A percentile compares a stretch with the other conserved stretches of the same genome.
Conservation (phyloP, 495 filamentous ascomycete species). For the Hypoxylon lienhwacheense region DNA sequence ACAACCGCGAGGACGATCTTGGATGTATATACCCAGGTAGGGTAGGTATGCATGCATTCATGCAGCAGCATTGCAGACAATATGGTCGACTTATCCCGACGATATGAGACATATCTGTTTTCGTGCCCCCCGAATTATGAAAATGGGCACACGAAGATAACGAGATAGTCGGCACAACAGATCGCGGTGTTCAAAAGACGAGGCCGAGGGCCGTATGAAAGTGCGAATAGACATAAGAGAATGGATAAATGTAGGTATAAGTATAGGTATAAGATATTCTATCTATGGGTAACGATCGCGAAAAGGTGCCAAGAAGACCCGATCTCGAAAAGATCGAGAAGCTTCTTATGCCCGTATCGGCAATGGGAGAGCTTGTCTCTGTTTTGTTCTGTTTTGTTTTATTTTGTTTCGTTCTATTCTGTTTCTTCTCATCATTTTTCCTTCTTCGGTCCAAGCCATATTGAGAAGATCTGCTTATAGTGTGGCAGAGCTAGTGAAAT, state of each 20-base stretch:
- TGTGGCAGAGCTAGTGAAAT: constrained; percentile 19
- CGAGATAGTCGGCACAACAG: constrained; percentile 18
- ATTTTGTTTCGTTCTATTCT: too few species aligned
- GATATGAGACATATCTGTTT: constrained; percentile 11
- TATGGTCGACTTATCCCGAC: constrained; percentile 5
- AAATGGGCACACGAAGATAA: background rate
- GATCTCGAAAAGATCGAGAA: constrained; percentile 19
- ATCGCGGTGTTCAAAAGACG: constrained; percentile 11
- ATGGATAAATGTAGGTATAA: too few species aligned
- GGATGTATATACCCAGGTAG: too few species aligned
- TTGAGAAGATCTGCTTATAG: constrained; percentile 9
- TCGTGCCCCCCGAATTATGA: background rate
- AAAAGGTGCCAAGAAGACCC: constrained; percentile 23
- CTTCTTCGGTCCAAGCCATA: background rate
- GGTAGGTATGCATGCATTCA: too few species aligned
- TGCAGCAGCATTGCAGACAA: constrained; percentile 22
- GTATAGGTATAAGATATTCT: too few species aligned
- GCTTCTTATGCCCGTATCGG: constrained; percentile 32
- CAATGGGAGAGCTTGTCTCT: constrained; percentile 10
- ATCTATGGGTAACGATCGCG: constrained; percentile 11
- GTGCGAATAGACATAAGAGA: too few species aligned
- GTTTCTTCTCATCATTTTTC: too few species aligned
- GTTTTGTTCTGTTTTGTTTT: background rate
- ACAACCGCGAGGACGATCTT: constrained; percentile 12
- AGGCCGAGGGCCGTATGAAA: constrained; percentile 8